These are phyloP conservation scores for Ophiostoma montium DNA, from an alignment of 2,329 filamentous ascomycete species.

Conservation along the genomic window DNA sequence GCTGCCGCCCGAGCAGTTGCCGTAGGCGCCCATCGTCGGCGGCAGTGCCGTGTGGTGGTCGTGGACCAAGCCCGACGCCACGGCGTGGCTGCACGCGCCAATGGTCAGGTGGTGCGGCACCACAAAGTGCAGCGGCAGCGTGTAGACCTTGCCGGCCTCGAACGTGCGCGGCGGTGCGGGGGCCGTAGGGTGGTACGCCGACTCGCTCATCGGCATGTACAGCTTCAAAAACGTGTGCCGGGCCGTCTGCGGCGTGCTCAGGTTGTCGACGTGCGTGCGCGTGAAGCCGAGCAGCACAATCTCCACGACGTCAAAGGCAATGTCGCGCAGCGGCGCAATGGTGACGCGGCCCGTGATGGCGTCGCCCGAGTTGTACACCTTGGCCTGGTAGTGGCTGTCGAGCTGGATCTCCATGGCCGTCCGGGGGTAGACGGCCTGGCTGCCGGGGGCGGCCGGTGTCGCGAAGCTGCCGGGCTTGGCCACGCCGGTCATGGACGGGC, in stretches of 20 bases:
- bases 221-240: slow-evolving; percentile 42
- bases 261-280: slow-evolving; percentile 36
- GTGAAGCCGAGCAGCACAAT: slow-evolving; percentile 37
- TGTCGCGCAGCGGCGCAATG: slow-evolving; percentile 30
- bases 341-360: slow-evolving; percentile 33
- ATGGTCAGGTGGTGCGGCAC: slow-evolving; percentile 44
- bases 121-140: slow-evolving; percentile 44
- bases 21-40: slow-evolving; percentile 30
- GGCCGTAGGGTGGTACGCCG: slow-evolving; percentile 33
- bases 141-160: slow-evolving; percentile 32
- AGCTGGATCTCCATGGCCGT: slow-evolving; percentile 33
- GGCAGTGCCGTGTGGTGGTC: slow-evolving; percentile 40
- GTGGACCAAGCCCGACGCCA: slow-evolving; percentile 29
- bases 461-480: slow-evolving; percentile 8
- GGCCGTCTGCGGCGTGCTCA: slow-evolving; percentile 32
- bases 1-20: neutral
- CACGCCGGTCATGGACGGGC: slow-evolving; percentile 9
- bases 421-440: slow-evolving; percentile 11
- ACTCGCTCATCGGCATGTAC: slow-evolving; percentile 36
- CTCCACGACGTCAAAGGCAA: slow-evolving; percentile 36
- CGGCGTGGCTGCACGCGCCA: slow-evolving; percentile 38
- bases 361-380: slow-evolving; percentile 42
- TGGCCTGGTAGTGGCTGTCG: slow-evolving; percentile 38
- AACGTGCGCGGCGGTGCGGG: slow-evolving; percentile 32
- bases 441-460: slow-evolving; percentile 6